Evolutionary conservation across 768 basidiomycete genomes (phyloP).

Genomic region (Tremella yokohamensis): DNA sequence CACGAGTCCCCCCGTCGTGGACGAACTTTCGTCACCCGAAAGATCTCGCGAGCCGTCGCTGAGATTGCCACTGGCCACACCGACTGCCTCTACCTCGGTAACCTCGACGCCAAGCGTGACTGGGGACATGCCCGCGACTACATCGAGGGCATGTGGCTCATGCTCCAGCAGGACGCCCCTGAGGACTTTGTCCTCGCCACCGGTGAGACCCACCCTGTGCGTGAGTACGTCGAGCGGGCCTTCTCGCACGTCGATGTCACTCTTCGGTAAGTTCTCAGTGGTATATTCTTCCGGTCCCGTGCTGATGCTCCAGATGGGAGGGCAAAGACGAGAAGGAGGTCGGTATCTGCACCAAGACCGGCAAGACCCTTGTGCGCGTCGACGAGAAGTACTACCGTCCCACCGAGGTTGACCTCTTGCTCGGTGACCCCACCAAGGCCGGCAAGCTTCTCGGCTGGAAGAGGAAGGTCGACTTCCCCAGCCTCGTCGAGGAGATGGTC

Average conservation of each 20-base stretch:
- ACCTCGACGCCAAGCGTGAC: conserved; percentile 89
- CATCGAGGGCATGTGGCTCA: conserved; percentile 96
- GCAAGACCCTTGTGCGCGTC: conserved; percentile 72
- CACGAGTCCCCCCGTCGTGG: conserved; percentile 95
- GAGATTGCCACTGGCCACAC: conserved; percentile 89
- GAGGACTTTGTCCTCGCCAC: conserved; percentile 64
- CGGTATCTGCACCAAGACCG: conserved; percentile 64
- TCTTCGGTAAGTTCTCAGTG: conserved; percentile 53
- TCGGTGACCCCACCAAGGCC: conserved; percentile 86
- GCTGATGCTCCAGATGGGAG: conserved; percentile 14
- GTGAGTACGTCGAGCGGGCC: conserved; percentile 86
- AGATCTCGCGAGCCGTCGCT: conserved; percentile 86
- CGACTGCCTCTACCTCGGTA: conserved; percentile 85
- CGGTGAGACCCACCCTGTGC: conserved; percentile 90
- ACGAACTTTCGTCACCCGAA: conserved; percentile 91
- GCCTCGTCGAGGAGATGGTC: conserved; percentile 90
- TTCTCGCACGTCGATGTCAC: conserved; percentile 67
- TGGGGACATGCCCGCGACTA: conserved; percentile 88
- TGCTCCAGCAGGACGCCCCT: conserved; percentile 75
- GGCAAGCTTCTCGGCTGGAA: conserved; percentile 87
- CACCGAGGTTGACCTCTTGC: conserved; percentile 88
- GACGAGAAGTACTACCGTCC: conserved; percentile 91
- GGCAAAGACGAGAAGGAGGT: conserved; percentile 16
- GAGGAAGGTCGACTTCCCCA: conserved; percentile 74
- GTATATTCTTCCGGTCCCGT: not conserved